Percentiles rank a stretch among this genome's conserved stretches.
These are phyloP conservation scores for Backusella macrospora DNA, from an alignment of 192 early-diverging fungal genomes.

Conservation along the genomic window DNA sequence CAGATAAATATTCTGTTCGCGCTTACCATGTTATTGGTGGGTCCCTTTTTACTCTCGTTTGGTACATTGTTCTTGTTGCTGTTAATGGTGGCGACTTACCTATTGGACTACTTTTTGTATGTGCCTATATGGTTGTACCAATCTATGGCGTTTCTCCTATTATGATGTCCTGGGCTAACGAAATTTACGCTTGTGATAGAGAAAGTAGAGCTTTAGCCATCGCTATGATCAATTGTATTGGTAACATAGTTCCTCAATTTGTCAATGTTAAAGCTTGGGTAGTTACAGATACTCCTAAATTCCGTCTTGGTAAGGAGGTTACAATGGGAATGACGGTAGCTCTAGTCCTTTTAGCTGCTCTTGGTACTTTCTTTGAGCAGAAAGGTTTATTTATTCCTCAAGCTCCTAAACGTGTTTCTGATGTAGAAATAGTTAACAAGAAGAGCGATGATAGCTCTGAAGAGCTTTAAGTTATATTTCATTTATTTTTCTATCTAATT, in stretches of 20 bases:
- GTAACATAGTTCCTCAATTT: conserved; percentile 35
- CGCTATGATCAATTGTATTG: conserved; percentile 30
- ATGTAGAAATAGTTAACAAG: conserved; percentile 12
- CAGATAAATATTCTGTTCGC: conserved; percentile 17
- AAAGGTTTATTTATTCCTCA: neutral
- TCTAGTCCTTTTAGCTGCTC: neutral
- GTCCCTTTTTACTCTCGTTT: conserved; percentile 16
- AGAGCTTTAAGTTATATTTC: neutral
- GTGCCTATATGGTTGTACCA: conserved; percentile 27
- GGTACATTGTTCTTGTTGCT: conserved; percentile 30
- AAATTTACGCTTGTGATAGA: conserved; percentile 27
- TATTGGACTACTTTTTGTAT: conserved; percentile 22
- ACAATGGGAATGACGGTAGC: conserved; percentile 15
- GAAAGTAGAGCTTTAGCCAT: conserved; percentile 36
- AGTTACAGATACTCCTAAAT: conserved; percentile 19
- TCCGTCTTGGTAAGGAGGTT: conserved; percentile 17
- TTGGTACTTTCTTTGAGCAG: neutral
- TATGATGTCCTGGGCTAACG: conserved; percentile 36
- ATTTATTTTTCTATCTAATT: neutral
- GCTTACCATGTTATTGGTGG: conserved; percentile 26
- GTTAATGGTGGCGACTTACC: conserved; percentile 31
- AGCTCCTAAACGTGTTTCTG: conserved; percentile 2
- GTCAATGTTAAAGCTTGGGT: conserved; percentile 27
- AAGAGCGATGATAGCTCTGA: neutral
- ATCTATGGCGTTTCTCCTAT: conserved; percentile 30